Conservation (phyloP, 306 rosid genomes). For the Inga laurina region DNA sequence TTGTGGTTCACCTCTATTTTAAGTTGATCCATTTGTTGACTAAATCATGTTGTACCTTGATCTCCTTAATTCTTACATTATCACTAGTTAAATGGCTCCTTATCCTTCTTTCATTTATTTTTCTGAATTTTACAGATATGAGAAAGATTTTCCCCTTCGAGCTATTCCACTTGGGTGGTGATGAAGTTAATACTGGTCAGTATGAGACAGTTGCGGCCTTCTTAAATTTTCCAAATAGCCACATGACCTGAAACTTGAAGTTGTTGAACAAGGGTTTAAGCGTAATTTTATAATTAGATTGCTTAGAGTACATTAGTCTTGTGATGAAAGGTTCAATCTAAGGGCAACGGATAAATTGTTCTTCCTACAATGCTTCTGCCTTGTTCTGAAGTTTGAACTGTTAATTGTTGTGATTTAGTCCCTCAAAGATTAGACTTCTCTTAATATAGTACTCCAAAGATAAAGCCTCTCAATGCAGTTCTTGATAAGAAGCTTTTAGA, state of each 20-base stretch:
- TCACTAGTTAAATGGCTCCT: conserved; percentile 3
- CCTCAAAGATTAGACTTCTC: background rate
- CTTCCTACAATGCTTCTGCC: conserved; percentile 9
- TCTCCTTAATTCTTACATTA: conserved; percentile 2
- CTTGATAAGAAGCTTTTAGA: background rate
- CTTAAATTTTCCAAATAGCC: conserved; percentile 25
- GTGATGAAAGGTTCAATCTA: conserved; percentile 1
- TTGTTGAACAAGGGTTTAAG: conserved; percentile 18
- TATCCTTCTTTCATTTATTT: conserved; percentile 17
- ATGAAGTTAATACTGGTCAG: conserved; percentile 96
- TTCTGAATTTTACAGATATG: conserved; percentile 62
- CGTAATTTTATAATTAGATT: conserved; percentile 21
- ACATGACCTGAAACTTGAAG: conserved; percentile 26
- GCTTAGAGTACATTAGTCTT: conserved; percentile 16
- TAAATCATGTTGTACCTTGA: conserved; percentile 3
- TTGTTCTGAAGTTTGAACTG: conserved; percentile 24
- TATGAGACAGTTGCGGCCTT: conserved; percentile 21
- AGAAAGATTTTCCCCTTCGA: conserved; percentile 93
- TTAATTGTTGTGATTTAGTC: background rate
- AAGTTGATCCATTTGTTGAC: conserved; percentile 7
- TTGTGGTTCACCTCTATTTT: conserved; percentile 12
- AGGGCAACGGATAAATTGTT: conserved; percentile 22
- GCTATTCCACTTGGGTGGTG: conserved; percentile 99
- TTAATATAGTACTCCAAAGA: background rate
- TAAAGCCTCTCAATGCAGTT: background rate